Evolutionary conservation across 73 alveolate genomes (phyloP).

Genomic region (Paramecium sonneborni): DNA sequence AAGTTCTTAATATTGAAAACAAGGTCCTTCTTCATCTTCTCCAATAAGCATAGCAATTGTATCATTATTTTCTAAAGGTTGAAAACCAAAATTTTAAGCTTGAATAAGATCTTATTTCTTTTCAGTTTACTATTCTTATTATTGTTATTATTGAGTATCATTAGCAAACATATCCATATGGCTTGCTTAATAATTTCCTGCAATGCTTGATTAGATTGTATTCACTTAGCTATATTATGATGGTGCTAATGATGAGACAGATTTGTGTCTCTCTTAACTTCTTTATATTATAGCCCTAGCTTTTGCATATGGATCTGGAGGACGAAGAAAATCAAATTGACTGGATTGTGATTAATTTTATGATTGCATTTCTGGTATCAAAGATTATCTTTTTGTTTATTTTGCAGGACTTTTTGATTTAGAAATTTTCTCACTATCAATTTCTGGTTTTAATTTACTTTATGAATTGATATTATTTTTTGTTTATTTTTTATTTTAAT

Average conservation of each 20-base stretch:
- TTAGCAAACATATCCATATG: not conserved
- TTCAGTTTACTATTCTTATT: not conserved
- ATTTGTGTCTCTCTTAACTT: slow-evolving; percentile 51
- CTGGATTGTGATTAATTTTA: not conserved
- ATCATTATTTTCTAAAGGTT: slow-evolving; percentile 1
- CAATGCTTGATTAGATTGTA: slow-evolving; percentile 45
- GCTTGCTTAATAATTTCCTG: slow-evolving; percentile 20
- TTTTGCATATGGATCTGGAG: slow-evolving; percentile 56
- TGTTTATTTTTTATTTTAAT: not conserved
- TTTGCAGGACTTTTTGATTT: slow-evolving; percentile 40
- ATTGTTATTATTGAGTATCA: not conserved
- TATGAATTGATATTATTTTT: not conserved
- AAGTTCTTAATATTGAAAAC: not conserved
- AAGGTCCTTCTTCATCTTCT: slow-evolving; percentile 35
- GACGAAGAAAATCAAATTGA: slow-evolving; percentile 39
- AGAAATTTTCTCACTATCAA: slow-evolving; percentile 27
- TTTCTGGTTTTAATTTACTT: not conserved
- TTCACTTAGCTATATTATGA: slow-evolving; percentile 31
- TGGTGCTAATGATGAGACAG: slow-evolving; percentile 53
- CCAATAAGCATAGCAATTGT: not conserved
- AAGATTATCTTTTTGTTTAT: not conserved
- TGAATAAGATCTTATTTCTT: not conserved
- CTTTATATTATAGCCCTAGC: slow-evolving; percentile 16
- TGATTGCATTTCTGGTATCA: slow-evolving; percentile 40
- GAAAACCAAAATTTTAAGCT: slow-evolving; percentile 13